Percentiles rank a stretch among this genome's conserved stretches.
Conservation (phyloP, 305 asterid genomes). For the Fraxinus dipetala region DNA sequence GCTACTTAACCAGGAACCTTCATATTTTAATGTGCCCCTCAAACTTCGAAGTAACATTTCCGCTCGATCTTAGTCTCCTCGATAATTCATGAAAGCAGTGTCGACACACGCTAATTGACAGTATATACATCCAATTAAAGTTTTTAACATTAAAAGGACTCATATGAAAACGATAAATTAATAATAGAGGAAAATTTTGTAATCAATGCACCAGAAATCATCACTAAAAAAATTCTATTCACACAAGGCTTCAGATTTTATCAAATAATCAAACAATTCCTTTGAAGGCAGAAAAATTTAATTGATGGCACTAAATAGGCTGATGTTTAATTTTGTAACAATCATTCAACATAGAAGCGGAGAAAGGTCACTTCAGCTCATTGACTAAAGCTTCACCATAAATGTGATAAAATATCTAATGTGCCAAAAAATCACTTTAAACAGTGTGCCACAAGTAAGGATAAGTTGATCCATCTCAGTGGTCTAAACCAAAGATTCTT, state of each 20-base stretch:
- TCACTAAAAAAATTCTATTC: neutral
- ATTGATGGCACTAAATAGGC: neutral
- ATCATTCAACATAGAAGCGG: neutral
- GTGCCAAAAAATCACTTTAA: constrained; percentile 4
- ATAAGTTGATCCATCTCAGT: neutral
- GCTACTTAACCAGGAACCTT: neutral
- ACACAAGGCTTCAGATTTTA: neutral
- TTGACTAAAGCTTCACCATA: constrained; percentile 9
- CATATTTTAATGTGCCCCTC: neutral
- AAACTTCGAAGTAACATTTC: neutral
- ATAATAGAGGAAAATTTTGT: neutral
- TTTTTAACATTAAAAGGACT: neutral
- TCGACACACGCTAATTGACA: neutral
- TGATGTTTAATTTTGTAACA: constrained; percentile 6
- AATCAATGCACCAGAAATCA: neutral
- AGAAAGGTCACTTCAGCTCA: neutral
- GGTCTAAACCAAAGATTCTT: neutral
- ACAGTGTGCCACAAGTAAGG: neutral
- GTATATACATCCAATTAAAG: neutral
- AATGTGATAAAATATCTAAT: constrained; percentile 5
- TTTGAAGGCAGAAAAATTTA: neutral
- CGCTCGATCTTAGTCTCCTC: neutral
- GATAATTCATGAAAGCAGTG: neutral
- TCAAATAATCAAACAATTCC: constrained; percentile 9
- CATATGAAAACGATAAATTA: neutral